Conservation (phyloP, 495 filamentous ascomycete species). For the Glonium stellatum region DNA sequence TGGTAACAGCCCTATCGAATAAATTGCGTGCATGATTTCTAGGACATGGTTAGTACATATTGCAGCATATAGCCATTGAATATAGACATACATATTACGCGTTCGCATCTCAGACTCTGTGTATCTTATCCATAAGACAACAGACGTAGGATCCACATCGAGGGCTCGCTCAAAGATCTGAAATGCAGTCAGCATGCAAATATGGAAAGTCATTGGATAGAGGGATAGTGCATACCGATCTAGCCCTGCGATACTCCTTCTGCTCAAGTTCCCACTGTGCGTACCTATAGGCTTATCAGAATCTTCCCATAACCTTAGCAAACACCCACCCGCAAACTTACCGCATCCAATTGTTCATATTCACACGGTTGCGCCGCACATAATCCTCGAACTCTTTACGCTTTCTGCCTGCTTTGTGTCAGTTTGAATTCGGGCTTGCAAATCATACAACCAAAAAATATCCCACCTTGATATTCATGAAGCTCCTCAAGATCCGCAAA, state of each 20-base stretch:
- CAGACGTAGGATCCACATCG: conserved; percentile 80
- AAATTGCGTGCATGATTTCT: conserved; percentile 70
- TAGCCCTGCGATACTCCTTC: conserved; percentile 92
- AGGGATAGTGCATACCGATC: conserved; percentile 52
- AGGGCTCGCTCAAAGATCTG: conserved; percentile 76
- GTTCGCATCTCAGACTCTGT: conserved; percentile 95
- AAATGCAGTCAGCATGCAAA: too few relatives aligned
- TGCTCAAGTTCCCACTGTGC: conserved; percentile 96
- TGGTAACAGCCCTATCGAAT: conserved; percentile 88
- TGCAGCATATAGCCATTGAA: neutral
- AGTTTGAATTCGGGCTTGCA: too few relatives aligned
- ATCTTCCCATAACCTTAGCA: too few relatives aligned
- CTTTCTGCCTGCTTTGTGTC: conserved; percentile 48
- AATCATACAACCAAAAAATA: too few relatives aligned
- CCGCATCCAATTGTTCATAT: conserved; percentile 68
- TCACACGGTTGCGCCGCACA: conserved; percentile 87
- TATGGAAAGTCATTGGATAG: too few relatives aligned
- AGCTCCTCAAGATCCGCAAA: conserved; percentile 97
- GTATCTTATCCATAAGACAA: conserved; percentile 81
- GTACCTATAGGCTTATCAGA: conserved; percentile 60
- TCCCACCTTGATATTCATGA: conserved; percentile 80
- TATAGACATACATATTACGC: conserved; percentile 31
- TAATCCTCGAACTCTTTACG: conserved; percentile 97
- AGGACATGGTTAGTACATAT: conserved; percentile 31
- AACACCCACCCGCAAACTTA: too few relatives aligned